Conservation (phyloP, 441 rosid species). For the Populus hybrid region DNA sequence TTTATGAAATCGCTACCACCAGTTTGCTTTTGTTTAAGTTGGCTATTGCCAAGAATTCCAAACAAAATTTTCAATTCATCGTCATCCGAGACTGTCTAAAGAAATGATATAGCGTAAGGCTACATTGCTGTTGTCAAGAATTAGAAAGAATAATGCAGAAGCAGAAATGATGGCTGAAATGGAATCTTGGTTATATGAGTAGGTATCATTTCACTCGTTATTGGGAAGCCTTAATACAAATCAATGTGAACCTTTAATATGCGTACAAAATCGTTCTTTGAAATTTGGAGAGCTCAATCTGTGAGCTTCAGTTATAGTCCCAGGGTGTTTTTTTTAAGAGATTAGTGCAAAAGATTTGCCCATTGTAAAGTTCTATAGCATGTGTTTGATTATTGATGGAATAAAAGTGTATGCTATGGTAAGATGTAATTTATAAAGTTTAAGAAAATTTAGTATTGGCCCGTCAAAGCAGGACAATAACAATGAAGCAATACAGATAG, state of each 20-base stretch:
- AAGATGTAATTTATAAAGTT: neutral
- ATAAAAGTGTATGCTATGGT: neutral
- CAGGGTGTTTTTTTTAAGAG: neutral
- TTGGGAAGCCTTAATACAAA: neutral
- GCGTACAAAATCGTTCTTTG: neutral
- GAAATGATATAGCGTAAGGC: neutral
- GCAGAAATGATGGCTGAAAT: neutral
- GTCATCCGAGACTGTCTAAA: neutral
- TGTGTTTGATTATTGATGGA: too few relatives aligned
- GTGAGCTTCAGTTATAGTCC: neutral
- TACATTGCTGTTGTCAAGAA: neutral
- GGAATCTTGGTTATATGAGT: neutral
- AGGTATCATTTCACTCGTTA: neutral
- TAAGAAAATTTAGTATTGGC: neutral
- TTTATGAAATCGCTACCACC: neutral
- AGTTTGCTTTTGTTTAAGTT: neutral
- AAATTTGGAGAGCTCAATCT: neutral
- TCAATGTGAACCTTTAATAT: neutral
- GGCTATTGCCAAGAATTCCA: neutral
- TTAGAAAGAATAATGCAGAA: neutral
- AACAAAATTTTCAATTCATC: neutral
- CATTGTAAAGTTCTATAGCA: too few relatives aligned
- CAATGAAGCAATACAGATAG: neutral
- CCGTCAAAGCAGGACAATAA: neutral
- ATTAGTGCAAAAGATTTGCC: neutral